Evolutionary conservation across 2,329 filamentous ascomycete species (phyloP), one percentile per base, ranked within the genome.

Genomic region (Neodidymelliopsis sp.): DNA sequence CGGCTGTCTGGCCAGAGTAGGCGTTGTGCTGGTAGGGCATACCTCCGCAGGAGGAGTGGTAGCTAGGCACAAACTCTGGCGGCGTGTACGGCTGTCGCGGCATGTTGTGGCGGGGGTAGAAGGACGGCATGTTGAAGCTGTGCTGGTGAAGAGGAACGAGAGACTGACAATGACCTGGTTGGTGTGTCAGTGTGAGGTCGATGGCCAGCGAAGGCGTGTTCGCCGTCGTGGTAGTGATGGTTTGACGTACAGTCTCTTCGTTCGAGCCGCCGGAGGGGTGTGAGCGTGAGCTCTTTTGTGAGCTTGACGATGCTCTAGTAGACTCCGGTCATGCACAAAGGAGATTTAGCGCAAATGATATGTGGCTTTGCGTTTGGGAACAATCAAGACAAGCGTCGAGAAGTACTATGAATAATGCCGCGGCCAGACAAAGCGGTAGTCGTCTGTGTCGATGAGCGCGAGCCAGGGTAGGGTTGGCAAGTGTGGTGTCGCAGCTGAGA

Each of bases 91-190:
- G 66, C 52, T 72, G 70, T 56, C 72, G 67, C 43, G 72, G 71
- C 70, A 74, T 66, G 53, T 72, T 67, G 56, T 75, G 74, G 49
- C 75, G 72, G 40, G 75, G 74, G 62, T 79, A 79, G 67, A 79
- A 79, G 62, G 77, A 76, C 59, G 78, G 78, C 79, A 81, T 81
- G 68, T 61, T 74, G 67, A 66, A 62, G 58, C 56, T 56, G 55
- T 57, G 57, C 56, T 60, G 59, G 65, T 57, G 67, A 60, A 61
- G 60, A 58, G 49, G 59, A 69, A 71, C 67, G 63, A 73, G 73
- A 75, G 77, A 77, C 73, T 60, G 74, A 70, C 61, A 62, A 62
- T 50, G 70, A 70, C 68, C 72, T 75, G 63, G 54, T 45, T 30
- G 35, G 15, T 13, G 44, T 37, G 54, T 70, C 49, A 70, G 62